Base-by-base conservation (phyloP, 108 stramenopile genomes). In the Discostella pseudostelligera region DNA sequence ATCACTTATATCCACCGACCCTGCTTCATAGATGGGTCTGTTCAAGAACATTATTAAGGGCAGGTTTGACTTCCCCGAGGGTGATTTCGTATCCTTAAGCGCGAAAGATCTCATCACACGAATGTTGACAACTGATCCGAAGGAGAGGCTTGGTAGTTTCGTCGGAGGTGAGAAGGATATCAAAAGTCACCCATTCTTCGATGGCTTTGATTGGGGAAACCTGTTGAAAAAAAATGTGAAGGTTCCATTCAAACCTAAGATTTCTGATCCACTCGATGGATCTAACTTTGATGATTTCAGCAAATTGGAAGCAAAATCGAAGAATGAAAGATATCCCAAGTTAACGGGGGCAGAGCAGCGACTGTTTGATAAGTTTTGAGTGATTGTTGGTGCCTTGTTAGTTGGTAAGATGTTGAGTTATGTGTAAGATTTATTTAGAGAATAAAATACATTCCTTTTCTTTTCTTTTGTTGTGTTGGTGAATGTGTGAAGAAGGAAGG, bases 221-320 rank as follows among this genome's bases (percentile, higher is more conserved):
- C 67, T 95, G 45, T 28, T 48, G n/a, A 59, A 67, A n/a, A 87
- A 90, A 63, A 64, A 85, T 19, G 16, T 93, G 24, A 64, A 72
- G 61, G 95, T 98, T 3, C 99, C 99, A 8, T 98, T 95, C 85
- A 73, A 80, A 24, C 99, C 99, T 1, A 78, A 75, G 22, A 65
- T 98, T 24, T 84, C 78, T 55, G 77, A 95, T 61, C 77, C 87
- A 7, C 56, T 97, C 40, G 99, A 99, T 70, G 82, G 91, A 17
- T 87, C 85, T 2, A 84, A 97, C 78, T 98, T 98, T 72, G 99
- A 98, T 40, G 75, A 86, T 47, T 87, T 51, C 42, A 75, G 50
- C 37, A 79, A 70, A 28, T 55, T 70, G 62, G 74, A 70, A 57
- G 46, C 53, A 20, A 63, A 74, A 57, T 57, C 57, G 60, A 80